A percentile compares a stretch with the other conserved stretches of the same genome.
Conservation (phyloP, 495 filamentous ascomycete genomes). For the Tuber melanosporum region DNA sequence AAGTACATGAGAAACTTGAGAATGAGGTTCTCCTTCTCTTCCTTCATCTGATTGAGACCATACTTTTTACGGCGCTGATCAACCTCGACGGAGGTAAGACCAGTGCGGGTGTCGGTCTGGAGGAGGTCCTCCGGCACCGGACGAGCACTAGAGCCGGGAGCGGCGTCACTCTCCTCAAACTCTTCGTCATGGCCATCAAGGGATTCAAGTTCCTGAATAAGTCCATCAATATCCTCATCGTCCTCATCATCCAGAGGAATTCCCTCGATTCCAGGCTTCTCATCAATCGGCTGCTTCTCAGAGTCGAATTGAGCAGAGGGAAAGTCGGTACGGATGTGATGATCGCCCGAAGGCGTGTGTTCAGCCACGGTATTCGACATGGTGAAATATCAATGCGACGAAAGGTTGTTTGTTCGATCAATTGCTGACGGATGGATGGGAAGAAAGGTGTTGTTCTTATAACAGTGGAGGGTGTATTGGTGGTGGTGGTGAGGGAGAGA, state of each 20-base stretch:
- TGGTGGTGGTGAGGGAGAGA: constrained; percentile 4
- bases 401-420: not conserved
- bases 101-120: constrained; percentile 61
- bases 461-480: constrained; percentile 12
- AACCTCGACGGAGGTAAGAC: constrained; percentile 66
- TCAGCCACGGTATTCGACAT: constrained; percentile 35
- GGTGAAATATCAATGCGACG: not conserved
- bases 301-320: constrained; percentile 39
- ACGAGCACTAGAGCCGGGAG: constrained; percentile 48
- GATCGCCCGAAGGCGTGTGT: not conserved
- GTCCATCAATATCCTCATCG: constrained; percentile 67
- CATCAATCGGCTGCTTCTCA: constrained; percentile 37
- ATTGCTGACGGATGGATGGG: not conserved
- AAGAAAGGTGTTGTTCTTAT: constrained; percentile 7
- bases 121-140: constrained; percentile 60
- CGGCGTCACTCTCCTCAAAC: constrained; percentile 50
- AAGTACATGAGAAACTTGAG: constrained; percentile 81
- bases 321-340: constrained; percentile 19
- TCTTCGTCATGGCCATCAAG: constrained; percentile 62
- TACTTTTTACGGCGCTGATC: constrained; percentile 63
- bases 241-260: constrained; percentile 45
- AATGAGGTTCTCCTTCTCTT: constrained; percentile 77
- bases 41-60: constrained; percentile 82
- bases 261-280: constrained; percentile 33
- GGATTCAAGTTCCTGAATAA: constrained; percentile 78